Evolutionary conservation across 371 early-diverging fungal species (phyloP), one percentile per base, ranked within the genome.

Genomic region (Mortierella sp.): DNA sequence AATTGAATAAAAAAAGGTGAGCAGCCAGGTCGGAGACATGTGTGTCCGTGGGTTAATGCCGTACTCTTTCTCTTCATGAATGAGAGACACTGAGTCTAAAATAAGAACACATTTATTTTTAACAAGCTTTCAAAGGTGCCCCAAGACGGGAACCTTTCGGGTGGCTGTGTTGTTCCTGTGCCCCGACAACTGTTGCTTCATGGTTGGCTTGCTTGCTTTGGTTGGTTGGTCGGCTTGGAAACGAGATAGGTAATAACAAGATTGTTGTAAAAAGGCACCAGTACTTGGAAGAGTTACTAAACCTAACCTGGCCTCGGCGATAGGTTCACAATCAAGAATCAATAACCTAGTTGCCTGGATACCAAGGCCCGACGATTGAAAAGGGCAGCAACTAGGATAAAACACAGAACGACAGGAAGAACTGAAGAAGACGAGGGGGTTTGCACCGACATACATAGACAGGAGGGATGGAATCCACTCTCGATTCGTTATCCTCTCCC

Each of bases 31-130:
- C 40, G 67, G 67, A 67, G 37, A 10, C 67, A 37, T 37, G 24
- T 34, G 64, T 40, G 24, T 67, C 67, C 67, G 40, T 67, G 67
- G 67, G 67, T 61, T n/a, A n/a, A n/a, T n/a, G n/a, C n/a, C 16
- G 5, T 5, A 26, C 31, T 34, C 21, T 57, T 26, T 57, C 14
- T 13, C 11, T 28, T 57, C 59, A 37, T 59, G 61, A 59, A 31
- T 59, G 31, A 59, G 13, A 31, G 11, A 57, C 26, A 28, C n/a
- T n/a, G 28, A 57, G 50, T 9, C 50, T 50, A 50, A 50, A n/a
- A 26, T 31, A 57, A 26, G 34, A 61, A 6, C 16, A 61, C 19
- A 61, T 34, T 61, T 61, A 61, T 61, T 28, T 34, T 61, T 61
- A 61, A 61, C 16, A 14, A 8, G 28, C 19, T 5, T 34, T 19